A percentile compares a stretch with the other conserved stretches of the same genome.
phyloP scores from a whole-genome alignment of 352 stramenopile species.

The Plasmopara viticola region DNA sequence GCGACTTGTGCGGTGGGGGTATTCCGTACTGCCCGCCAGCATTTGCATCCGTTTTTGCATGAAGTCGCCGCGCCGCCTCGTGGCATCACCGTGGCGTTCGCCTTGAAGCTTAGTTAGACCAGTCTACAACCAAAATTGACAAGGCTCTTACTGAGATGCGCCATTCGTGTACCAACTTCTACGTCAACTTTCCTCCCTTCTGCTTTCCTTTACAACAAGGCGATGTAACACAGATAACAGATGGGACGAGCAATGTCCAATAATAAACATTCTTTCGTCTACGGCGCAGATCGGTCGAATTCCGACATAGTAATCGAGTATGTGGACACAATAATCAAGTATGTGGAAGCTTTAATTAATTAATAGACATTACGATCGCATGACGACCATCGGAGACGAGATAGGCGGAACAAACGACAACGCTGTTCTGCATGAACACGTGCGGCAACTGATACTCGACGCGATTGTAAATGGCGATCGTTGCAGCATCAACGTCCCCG shows the following conservation, averaged over 20 bases:
- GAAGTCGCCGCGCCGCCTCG: constrained; percentile 39
- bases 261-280: neutral
- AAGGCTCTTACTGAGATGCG: constrained; percentile 30
- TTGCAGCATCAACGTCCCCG: neutral
- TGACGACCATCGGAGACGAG: constrained; percentile 5
- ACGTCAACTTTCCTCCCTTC: neutral
- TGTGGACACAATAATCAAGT: neutral
- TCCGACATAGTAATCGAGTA: too few relatives aligned
- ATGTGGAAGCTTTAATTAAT: constrained; percentile 1
- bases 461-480: constrained; percentile 21
- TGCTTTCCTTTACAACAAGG: constrained; percentile 3
- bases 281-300: too few relatives aligned
- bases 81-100: constrained; percentile 49
- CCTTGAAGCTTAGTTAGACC: constrained; percentile 17
- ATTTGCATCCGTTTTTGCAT: constrained; percentile 26
- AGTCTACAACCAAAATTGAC: neutral
- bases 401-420: constrained; percentile 2
- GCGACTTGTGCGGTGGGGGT: constrained; percentile 18
- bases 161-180: constrained; percentile 23
- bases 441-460: constrained; percentile 30
- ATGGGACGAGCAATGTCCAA: neutral
- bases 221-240: constrained; percentile 9
- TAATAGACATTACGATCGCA: constrained; percentile 12
- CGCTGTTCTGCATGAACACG: constrained; percentile 21
- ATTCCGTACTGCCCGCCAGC: constrained; percentile 8